Evolutionary conservation across 495 filamentous ascomycete species (phyloP).

Genomic region (Tuber microsphaerosporum): DNA sequence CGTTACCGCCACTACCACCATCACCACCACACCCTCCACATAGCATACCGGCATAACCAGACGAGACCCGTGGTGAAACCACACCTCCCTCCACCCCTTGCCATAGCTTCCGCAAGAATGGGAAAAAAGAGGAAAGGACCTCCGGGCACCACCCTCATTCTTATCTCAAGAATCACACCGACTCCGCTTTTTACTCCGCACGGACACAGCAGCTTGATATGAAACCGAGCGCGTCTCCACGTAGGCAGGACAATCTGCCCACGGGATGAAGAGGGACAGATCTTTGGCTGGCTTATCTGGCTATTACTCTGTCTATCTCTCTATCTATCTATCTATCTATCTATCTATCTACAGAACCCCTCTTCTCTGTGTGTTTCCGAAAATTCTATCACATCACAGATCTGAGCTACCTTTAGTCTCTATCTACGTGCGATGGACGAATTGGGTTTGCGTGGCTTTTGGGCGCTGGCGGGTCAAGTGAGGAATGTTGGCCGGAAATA

Average conservation of each 20-base stretch:
- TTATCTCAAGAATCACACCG: neutral
- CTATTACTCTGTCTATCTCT: neutral
- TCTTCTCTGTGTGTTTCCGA: neutral
- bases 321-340: neutral
- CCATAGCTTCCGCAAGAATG: neutral
- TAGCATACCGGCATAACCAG: neutral
- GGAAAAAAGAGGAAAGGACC: neutral
- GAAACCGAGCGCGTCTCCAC: conserved; percentile 5
- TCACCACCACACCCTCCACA: neutral
- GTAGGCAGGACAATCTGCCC: neutral
- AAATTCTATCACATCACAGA: neutral
- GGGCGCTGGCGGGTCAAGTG: neutral
- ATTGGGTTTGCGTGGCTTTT: conserved; percentile 1
- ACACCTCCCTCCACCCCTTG: neutral
- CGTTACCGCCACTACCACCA: neutral
- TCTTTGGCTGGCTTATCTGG: conserved; percentile 4
- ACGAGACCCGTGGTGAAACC: neutral
- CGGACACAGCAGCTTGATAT: conserved; percentile 1
- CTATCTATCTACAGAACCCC: neutral
- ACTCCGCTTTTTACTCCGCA: neutral
- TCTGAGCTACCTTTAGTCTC: neutral
- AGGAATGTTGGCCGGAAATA: neutral
- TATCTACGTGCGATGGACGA: neutral
- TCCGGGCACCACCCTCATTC: neutral
- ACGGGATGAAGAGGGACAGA: neutral